Evolutionary conservation across 208 protist genomes (phyloP), one percentile per base, ranked within the genome.

Genomic region (Trypanosoma grayi): DNA sequence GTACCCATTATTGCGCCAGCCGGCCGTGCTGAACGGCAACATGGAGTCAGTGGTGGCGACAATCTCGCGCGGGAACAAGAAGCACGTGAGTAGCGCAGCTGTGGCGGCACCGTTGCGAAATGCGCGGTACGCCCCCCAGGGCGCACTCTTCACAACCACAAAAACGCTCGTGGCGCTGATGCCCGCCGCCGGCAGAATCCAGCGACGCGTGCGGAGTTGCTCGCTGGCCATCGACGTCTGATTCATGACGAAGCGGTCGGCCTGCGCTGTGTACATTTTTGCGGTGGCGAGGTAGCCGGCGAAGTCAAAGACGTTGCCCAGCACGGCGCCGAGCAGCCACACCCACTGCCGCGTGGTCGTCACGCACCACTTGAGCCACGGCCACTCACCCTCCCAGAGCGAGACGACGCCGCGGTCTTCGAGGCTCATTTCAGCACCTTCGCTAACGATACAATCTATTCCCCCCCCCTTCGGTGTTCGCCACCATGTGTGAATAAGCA

Each of bases 351-450:
- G 73, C 60, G 75, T 69, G 66, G 75, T 55, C 9, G 76, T 66
- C 9, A 90, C 78, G 8, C 75, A 67, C 2, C 65, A 63, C 65
- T 80, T 81, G 43, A 91, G 79, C 59, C 81, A 89, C 27, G 71
- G 70, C 87, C 87, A 94, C 75, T 94, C 87, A 8, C 83, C 84
- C 24, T 64, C 77, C 84, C 87, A 94, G 27, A 89, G 60, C 6
- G 74, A 50, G 1, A 90, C 41, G 20, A 67, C 62, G 20, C 50
- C 66, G 22, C 58, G 44, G 10, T 68, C 52, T 47, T 73, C 44
- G 22, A 57, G 50, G 52, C 52, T 71, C 60, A 69, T 66, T 7
- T 16, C 30, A n/a, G 1, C 34, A 39, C 34, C 34, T 39, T 39
- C 9, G 7, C 11, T 39, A 11, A 7, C 7, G 34, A 39, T 14